phyloP scores from a whole-genome alignment of 441 rosid genomes.

The Jatropha multifida region DNA sequence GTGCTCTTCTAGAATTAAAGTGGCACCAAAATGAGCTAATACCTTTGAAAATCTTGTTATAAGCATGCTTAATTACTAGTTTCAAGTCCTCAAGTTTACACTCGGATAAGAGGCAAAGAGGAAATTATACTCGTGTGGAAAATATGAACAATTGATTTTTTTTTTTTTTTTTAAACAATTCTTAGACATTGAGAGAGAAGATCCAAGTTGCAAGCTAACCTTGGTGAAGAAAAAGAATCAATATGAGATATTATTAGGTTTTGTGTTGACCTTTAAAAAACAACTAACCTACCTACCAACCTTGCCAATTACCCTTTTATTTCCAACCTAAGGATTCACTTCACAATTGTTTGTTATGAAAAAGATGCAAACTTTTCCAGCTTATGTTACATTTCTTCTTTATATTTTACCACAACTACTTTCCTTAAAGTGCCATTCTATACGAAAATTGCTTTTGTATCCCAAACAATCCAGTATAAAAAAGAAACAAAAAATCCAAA shows the following conservation, averaged over 20 bases:
- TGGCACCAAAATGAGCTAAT: neutral
- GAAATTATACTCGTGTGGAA: neutral
- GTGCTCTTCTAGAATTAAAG: neutral
- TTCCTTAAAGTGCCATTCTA: neutral
- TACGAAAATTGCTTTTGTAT: no score
- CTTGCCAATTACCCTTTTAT: conserved; percentile 33
- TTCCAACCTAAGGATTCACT: conserved; percentile 36
- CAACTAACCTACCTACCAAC: conserved; percentile 53
- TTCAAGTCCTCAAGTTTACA: neutral
- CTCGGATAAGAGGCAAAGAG: neutral
- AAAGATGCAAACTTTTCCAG: neutral
- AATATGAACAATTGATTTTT: neutral
- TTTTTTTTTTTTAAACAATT: no score
- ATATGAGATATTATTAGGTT: conserved; percentile 35
- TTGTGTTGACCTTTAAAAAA: conserved; percentile 35
- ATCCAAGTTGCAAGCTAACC: conserved; percentile 22
- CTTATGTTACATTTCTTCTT: neutral
- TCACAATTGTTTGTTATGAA: conserved; percentile 12
- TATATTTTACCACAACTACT: neutral
- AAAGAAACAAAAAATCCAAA: no score
- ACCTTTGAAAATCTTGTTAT: conserved; percentile 5
- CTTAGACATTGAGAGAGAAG: no score
- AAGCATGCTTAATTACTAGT: neutral
- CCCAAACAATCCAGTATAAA: no score
- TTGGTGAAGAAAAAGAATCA: neutral